Percentiles rank a stretch among this genome's conserved stretches.
Evolutionary conservation across 331 rosid species (phyloP).

Genomic region (Dryas integrifolia): DNA sequence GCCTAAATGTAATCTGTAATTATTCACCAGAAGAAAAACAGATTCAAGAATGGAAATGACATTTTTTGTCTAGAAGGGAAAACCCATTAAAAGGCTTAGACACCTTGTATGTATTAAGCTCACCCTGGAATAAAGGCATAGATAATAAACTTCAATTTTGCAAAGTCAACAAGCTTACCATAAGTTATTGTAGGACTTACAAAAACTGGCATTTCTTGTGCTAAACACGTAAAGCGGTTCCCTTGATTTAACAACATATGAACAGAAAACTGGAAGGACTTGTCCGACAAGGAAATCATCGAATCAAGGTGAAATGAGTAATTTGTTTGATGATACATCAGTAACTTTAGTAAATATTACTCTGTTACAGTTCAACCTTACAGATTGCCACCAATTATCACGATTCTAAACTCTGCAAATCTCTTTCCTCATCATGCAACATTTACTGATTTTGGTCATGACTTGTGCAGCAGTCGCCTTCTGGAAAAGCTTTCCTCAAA

Average conservation of each 20-base stretch:
- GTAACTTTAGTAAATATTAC: conserved; percentile 4
- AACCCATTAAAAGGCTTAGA: no score
- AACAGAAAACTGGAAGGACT: background rate
- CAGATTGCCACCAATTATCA: background rate
- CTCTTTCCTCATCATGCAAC: conserved; percentile 1
- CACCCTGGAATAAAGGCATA: no score
- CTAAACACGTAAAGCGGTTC: background rate
- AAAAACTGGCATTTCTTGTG: background rate
- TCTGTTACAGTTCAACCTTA: conserved; percentile 2
- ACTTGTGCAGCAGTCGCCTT: background rate
- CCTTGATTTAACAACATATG: background rate
- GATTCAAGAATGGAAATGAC: background rate
- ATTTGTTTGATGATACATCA: conserved; percentile 4
- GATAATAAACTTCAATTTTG: no score
- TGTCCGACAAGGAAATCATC: background rate
- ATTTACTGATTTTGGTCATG: conserved; percentile 1
- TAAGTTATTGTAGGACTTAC: no score
- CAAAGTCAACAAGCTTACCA: background rate
- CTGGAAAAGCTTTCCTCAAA: background rate
- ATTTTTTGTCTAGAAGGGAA: no score
- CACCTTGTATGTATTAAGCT: no score
- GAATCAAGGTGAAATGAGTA: background rate
- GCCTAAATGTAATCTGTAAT: no score
- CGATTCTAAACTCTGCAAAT: background rate
- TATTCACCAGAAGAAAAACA: background rate